Evolutionary conservation across 805 yeast species (phyloP).

Genomic region (Candida silvicultrix): DNA sequence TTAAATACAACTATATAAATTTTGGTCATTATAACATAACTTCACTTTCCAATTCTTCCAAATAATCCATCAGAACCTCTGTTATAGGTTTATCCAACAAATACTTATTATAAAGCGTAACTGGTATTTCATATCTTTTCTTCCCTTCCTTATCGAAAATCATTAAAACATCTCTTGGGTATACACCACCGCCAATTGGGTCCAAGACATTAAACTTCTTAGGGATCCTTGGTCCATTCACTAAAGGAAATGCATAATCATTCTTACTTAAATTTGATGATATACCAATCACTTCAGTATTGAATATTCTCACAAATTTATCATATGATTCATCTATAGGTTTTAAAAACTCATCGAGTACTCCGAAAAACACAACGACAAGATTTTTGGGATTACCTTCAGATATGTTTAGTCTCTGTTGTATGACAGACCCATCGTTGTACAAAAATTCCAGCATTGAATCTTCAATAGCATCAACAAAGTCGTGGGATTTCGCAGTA

Average conservation of each 20-base stretch:
- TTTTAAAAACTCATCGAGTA: constrained; percentile 11
- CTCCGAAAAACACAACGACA: constrained; percentile 20
- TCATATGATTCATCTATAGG: constrained; percentile 3
- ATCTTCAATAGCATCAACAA: background rate
- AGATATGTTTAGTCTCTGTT: background rate
- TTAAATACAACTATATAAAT: background rate
- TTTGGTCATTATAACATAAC: background rate
- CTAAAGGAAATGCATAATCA: constrained; percentile 13
- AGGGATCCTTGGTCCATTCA: constrained; percentile 9
- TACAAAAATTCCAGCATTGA: background rate
- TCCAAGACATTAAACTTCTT: constrained; percentile 17
- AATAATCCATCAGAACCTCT: constrained; percentile 12
- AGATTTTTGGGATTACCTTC: constrained; percentile 2
- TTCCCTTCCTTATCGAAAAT: constrained; percentile 16
- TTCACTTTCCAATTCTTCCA: constrained; percentile 10
- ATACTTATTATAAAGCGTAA: constrained; percentile 6
- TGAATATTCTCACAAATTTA: constrained; percentile 1
- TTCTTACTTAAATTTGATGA: constrained; percentile 12
- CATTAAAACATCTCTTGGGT: constrained; percentile 19
- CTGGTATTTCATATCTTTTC: constrained; percentile 10
- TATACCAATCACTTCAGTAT: constrained; percentile 14
- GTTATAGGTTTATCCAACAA: constrained; percentile 6
- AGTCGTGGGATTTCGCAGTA: background rate
- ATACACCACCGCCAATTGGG: constrained; percentile 24
- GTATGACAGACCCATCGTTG: background rate